phyloP scores from a whole-genome alignment of 768 basidiomycete genomes.

The Myochromella boudieri region DNA sequence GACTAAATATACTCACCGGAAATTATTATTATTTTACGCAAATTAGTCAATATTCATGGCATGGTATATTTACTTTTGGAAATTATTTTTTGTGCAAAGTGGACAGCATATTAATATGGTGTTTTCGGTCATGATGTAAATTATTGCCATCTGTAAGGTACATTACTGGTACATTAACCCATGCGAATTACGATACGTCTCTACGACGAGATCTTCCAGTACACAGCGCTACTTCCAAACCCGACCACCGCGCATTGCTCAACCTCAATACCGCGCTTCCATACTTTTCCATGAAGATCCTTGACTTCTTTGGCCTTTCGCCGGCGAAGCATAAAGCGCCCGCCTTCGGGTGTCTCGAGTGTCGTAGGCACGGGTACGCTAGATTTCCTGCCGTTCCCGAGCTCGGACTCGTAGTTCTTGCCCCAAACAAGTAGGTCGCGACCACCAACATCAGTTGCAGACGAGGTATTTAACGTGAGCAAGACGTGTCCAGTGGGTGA shows the following conservation, averaged over 20 bases:
- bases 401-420: constrained; percentile 68
- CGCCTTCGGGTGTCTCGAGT: constrained; percentile 51
- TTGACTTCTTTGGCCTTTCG: constrained; percentile 50
- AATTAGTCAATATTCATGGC: too few relatives aligned
- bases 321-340: constrained; percentile 57
- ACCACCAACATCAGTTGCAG: constrained; percentile 49
- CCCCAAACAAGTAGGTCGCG: constrained; percentile 77
- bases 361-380: constrained; percentile 54
- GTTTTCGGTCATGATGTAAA: too few relatives aligned
- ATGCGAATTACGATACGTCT: too few relatives aligned
- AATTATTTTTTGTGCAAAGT: too few relatives aligned
- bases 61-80: too few relatives aligned
- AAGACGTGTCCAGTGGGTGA: constrained; percentile 78
- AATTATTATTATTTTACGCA: too few relatives aligned
- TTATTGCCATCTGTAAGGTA: too few relatives aligned
- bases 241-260: constrained; percentile 67
- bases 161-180: too few relatives aligned
- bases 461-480: constrained; percentile 64
- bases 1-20: too few relatives aligned
- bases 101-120: too few relatives aligned
- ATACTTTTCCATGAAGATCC: constrained; percentile 60
- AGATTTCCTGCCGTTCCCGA: constrained; percentile 71
- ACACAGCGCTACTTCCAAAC: constrained; percentile 62
- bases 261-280: constrained; percentile 59
- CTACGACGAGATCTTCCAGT: constrained; percentile 55